Conservation (phyloP, 768 basidiomycete genomes). For the Piloderma croceum region DNA sequence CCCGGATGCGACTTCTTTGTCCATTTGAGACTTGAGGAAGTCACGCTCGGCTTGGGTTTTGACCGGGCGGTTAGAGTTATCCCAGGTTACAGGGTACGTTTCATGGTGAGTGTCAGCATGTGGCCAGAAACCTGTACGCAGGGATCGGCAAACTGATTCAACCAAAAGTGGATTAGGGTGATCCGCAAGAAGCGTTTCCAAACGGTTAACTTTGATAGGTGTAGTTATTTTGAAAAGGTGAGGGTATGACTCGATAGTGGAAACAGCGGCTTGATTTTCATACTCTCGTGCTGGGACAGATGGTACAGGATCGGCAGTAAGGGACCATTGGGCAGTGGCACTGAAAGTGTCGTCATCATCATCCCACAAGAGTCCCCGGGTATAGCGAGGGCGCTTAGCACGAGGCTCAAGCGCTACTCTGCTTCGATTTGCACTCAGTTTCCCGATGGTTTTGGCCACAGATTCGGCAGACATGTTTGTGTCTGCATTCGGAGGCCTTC, state of each 20-base stretch:
- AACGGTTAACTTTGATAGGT: conserved; percentile 17
- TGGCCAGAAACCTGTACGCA: conserved; percentile 29
- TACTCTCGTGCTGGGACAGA: background rate
- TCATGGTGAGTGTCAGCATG: conserved; percentile 16
- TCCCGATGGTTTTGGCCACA: too few species aligned
- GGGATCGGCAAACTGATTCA: conserved; percentile 15
- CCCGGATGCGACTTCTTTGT: conserved; percentile 12
- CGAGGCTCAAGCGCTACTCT: too few species aligned
- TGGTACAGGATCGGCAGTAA: too few species aligned
- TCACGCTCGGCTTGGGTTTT: conserved; percentile 4
- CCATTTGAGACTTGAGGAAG: conserved; percentile 13
- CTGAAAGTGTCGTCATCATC: too few species aligned
- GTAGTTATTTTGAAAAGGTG: conserved; percentile 19
- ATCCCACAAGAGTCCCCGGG: too few species aligned
- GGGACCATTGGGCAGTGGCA: too few species aligned
- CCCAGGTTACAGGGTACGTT: conserved; percentile 15
- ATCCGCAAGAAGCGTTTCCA: conserved; percentile 14
- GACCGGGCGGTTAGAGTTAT: conserved; percentile 3
- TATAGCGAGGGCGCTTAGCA: too few species aligned
- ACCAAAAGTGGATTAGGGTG: conserved; percentile 29
- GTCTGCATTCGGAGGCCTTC: too few species aligned
- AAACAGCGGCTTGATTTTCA: conserved; percentile 6
- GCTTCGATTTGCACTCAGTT: too few species aligned
- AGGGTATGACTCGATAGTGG: conserved; percentile 1
- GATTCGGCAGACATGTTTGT: too few species aligned